Base-by-base conservation (phyloP, 371 early-diverging fungal species). In the Mortierella sp. region DNA sequence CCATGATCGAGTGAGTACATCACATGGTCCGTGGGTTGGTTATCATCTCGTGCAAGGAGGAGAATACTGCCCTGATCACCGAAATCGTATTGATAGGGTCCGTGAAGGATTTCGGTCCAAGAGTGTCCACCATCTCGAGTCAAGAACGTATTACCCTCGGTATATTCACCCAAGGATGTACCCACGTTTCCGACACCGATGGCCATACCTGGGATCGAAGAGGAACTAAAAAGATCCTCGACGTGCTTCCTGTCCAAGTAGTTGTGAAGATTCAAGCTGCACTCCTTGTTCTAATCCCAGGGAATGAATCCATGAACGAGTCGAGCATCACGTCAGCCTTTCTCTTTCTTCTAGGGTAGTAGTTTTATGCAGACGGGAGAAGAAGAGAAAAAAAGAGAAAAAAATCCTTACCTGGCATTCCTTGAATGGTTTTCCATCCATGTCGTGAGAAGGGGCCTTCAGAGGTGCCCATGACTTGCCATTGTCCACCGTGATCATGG, bases 131-230 rank as follows among this genome's bases (percentile, higher is more conserved):
- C 96, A 71, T 96, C 92, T 0, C 92, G 84, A 0, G 97, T 96
- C 80, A 98, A 65, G 81, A 88, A 98, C 61, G 94, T 93, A 79
- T 95, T 88, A 25, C 93, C 90, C 26, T 92, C 88, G 30, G 81
- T 82, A 60, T 96, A 94, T 7, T 76, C 83, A 0, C 72, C 69
- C 16, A 99, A 82, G 9, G 74, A 69, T 0, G 72, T 47, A 2
- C 98, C 99, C 1, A 95, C 95, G 72, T 94, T 98, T 28, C 98
- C 98, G 4, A 97, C 94, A 23, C 94, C 99, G 48, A 98, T 86
- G 84, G 95, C 89, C 51, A 98, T 71, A 1, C 99, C 99, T 2
- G 94, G 90, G 4, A 97, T 95, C 21, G 93, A 89, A 0, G 91
- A 81, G 0, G 91, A 83, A 64, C 94, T 92, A 69, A 94, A 94